A percentile compares a stretch with the other conserved stretches of the same genome.
These are phyloP conservation scores for Hypomontagnella monticulosa DNA, from an alignment of 495 filamentous ascomycete genomes.

Conservation along the genomic window DNA sequence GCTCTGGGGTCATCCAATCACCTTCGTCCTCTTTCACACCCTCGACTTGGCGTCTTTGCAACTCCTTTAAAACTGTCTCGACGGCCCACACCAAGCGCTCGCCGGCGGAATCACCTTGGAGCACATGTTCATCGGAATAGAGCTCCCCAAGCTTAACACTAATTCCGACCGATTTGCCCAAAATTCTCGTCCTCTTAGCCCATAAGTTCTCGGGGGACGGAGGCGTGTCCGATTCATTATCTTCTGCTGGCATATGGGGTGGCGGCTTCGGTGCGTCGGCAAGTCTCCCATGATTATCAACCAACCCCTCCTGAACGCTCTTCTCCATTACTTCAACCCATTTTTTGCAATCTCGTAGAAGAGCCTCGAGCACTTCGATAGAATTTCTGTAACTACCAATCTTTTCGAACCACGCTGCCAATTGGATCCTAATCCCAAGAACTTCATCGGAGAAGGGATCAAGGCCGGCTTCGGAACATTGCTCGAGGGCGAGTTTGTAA, in stretches of 20 bases:
- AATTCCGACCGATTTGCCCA: slow-evolving; percentile 77
- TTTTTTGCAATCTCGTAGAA: slow-evolving; percentile 67
- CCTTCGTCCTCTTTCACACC: slow-evolving; percentile 71
- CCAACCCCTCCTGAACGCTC: slow-evolving; percentile 60
- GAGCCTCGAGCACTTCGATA: slow-evolving; percentile 75
- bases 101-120: slow-evolving; percentile 72
- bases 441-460: slow-evolving; percentile 91
- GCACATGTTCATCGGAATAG: slow-evolving; percentile 69
- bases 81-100: slow-evolving; percentile 82
- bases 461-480: slow-evolving; percentile 75
- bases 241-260: slow-evolving; percentile 38
- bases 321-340: slow-evolving; percentile 70
- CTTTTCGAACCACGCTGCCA: slow-evolving; percentile 81
- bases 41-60: slow-evolving; percentile 69
- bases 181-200: slow-evolving; percentile 71
- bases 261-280: slow-evolving; percentile 32
- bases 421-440: slow-evolving; percentile 84
- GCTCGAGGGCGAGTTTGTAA: slow-evolving; percentile 78
- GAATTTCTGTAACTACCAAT: slow-evolving; percentile 70
- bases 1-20: slow-evolving; percentile 76
- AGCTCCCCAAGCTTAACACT: slow-evolving; percentile 84
- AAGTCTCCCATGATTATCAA: slow-evolving; percentile 42
- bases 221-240: slow-evolving; percentile 39
- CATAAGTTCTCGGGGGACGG: slow-evolving; percentile 57
- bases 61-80: slow-evolving; percentile 79